Conservation (phyloP, 805 yeast species). For the Saitoella complicata region DNA sequence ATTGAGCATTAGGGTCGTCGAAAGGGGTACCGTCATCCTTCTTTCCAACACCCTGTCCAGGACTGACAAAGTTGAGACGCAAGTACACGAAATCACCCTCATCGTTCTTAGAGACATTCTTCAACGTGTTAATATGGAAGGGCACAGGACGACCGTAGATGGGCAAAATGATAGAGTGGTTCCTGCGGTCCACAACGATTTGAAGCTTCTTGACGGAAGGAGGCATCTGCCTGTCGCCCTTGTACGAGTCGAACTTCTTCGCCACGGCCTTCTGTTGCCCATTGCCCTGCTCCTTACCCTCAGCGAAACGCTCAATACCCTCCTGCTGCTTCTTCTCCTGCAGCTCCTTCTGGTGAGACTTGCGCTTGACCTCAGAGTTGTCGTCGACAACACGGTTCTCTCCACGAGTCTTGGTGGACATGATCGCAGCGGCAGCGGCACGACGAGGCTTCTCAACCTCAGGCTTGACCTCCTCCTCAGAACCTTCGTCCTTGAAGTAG, state of each 20-base stretch:
- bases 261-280: constrained; percentile 46
- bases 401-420: constrained; percentile 28
- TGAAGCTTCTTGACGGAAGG: constrained; percentile 62
- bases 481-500: constrained; percentile 48
- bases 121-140: constrained; percentile 85
- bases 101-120: constrained; percentile 86
- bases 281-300: constrained; percentile 48
- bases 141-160: constrained; percentile 95
- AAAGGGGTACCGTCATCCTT: constrained; percentile 50
- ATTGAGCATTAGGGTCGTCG: constrained; percentile 78
- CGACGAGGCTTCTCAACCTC: constrained; percentile 1
- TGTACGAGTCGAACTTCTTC: constrained; percentile 84
- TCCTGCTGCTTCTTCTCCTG: constrained; percentile 76
- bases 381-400: constrained; percentile 31
- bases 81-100: constrained; percentile 90
- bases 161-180: constrained; percentile 80
- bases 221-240: constrained; percentile 87
- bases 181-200: constrained; percentile 72
- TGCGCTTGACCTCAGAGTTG: constrained; percentile 61
- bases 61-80: constrained; percentile 82
- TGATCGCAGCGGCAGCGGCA: constrained; percentile 26
- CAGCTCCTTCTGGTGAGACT: constrained; percentile 64
- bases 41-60: constrained; percentile 60
- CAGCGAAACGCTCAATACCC: constrained; percentile 69
- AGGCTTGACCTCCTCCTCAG: constrained; percentile 22